Percentiles rank a stretch among this genome's conserved stretches.
Evolutionary conservation across 768 basidiomycete species (phyloP).

Genomic region (Leccinum rimulosum): DNA sequence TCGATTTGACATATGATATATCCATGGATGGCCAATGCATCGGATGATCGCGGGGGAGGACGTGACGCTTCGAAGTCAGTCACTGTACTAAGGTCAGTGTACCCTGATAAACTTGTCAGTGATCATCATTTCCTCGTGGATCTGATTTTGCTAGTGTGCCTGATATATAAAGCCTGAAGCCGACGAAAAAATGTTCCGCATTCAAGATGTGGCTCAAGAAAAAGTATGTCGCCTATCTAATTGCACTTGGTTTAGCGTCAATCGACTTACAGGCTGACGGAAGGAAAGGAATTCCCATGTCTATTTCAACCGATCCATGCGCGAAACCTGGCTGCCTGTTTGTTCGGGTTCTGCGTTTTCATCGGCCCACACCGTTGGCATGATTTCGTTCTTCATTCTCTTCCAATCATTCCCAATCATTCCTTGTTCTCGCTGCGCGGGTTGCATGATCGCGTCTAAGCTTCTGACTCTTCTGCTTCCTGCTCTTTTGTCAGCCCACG

Average conservation of each 20-base stretch:
- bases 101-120: not conserved
- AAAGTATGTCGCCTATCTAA: constrained; percentile 42
- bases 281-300: constrained; percentile 83
- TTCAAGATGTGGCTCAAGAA: constrained; percentile 81
- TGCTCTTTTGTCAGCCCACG: too few relatives aligned
- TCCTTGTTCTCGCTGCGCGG: too few relatives aligned
- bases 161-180: not conserved
- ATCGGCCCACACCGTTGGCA: not conserved
- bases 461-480: too few relatives aligned
- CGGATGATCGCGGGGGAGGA: constrained; percentile 38
- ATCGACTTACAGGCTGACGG: constrained; percentile 61
- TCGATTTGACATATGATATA: constrained; percentile 43
- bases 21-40: constrained; percentile 50
- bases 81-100: not conserved
- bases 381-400: too few relatives aligned
- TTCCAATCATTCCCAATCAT: too few relatives aligned
- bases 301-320: constrained; percentile 93
- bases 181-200: constrained; percentile 64
- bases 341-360: not conserved
- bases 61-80: constrained; percentile 40
- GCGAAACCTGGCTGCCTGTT: constrained; percentile 66
- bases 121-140: too few relatives aligned
- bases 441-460: too few relatives aligned
- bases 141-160: not conserved
- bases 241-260: not conserved